Base-by-base conservation (phyloP, 2,329 filamentous ascomycete genomes). In the Fusarium dlaminii region DNA sequence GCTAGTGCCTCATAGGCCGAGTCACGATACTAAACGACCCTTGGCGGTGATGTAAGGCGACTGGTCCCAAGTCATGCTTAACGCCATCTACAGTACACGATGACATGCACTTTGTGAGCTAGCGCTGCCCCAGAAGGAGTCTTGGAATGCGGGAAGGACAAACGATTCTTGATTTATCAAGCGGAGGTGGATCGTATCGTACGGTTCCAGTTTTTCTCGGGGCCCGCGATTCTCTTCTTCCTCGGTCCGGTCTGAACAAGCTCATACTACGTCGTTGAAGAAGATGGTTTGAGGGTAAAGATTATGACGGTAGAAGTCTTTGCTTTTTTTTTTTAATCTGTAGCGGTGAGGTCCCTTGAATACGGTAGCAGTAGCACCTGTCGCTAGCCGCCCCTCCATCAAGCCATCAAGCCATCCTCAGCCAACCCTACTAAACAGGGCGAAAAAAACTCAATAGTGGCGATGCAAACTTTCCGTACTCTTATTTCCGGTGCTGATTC, bases 61-160 rank as follows among this genome's bases (percentile, higher is more conserved):
- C 55, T 51, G 37, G 52, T 34, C 36, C 20, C 43, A 60, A 63
- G 66, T 66, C 63, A 72, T 63, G 54, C 60, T 49, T 63, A 59
- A 72, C 60, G 65, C 75, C 73, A 75, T 75, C 68, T 66, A 65
- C 63, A 70, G 68, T 49, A 57, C 57, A 56, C 60, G 32, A 54
- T 43, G 43, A 27, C n/a, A 48, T 56, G 55, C 61, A 61, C 61
- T 48, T 48, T 32, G 17, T 15, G 29, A 46, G 49, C 60, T 75
- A 75, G 72, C 58, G 70, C 46, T 61, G 52, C 58, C 64, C 63
- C 45, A 66, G 63, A 61, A 70, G 66, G 51, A 48, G 63, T 32
- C 34, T 36, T 73, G 75, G 74, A 75, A 77, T 75, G 75, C 75
- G 72, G 75, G 64, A 76, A 71, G 27, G 64, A 42, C 29, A 45